Percentiles rank a stretch among this genome's conserved stretches.
Conservation (phyloP, 371 early-diverging fungal genomes). For the Circinella minor region DNA sequence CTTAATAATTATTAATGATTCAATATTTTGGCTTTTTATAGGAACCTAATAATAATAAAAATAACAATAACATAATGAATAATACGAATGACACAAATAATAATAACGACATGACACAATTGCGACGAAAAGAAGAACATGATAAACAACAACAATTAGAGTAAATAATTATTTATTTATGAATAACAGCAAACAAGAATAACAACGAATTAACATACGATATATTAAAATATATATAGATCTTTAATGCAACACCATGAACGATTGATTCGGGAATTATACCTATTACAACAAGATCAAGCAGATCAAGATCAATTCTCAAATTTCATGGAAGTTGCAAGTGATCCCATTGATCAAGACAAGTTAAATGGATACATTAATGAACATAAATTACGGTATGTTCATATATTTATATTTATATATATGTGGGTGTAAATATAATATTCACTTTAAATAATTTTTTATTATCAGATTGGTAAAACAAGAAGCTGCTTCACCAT, state of each 20-base stretch:
- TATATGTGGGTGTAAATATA: too few species aligned
- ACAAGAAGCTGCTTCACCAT: not conserved
- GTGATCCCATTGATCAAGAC: slow-evolving; percentile 16
- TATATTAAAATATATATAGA: not conserved
- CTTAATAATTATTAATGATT: too few species aligned
- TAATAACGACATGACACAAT: not conserved
- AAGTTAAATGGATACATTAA: slow-evolving; percentile 33
- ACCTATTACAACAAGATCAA: slow-evolving; percentile 4
- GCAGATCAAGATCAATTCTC: slow-evolving; percentile 19
- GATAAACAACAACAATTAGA: slow-evolving; percentile 11
- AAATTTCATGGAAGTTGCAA: slow-evolving; percentile 28
- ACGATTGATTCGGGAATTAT: slow-evolving; percentile 13
- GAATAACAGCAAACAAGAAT: too few species aligned
- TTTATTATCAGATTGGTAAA: too few species aligned
- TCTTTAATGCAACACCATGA: slow-evolving; percentile 6
- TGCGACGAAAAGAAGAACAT: slow-evolving; percentile 4
- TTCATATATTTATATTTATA: too few species aligned
- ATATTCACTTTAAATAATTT: too few species aligned
- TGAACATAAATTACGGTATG: slow-evolving; percentile 27
- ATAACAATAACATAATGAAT: too few species aligned
- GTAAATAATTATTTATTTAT: not conserved
- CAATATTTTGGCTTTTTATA: too few species aligned
- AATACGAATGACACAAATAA: not conserved
- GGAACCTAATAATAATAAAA: too few species aligned
- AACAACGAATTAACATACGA: too few species aligned